Conservation (phyloP, 805 yeast species). For the Kodamaea hsintzibuensis region DNA sequence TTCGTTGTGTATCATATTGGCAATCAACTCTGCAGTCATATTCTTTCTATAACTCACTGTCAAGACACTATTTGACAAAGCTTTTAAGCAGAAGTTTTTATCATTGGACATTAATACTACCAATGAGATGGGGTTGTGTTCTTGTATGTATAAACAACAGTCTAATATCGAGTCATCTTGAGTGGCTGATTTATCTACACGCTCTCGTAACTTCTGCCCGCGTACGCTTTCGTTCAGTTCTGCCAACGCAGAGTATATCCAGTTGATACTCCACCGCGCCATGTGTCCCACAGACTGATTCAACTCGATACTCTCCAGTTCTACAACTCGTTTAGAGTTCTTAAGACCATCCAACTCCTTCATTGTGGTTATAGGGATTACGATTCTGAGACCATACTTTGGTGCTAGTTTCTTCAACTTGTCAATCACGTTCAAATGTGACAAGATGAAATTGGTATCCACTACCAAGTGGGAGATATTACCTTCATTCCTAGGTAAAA, state of each 20-base stretch:
- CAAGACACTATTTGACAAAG: slow-evolving; percentile 61
- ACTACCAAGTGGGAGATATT: slow-evolving; percentile 52
- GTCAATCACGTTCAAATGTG: slow-evolving; percentile 63
- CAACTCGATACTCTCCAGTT: slow-evolving; percentile 17
- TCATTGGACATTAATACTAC: slow-evolving; percentile 79
- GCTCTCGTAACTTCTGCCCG: slow-evolving; percentile 65
- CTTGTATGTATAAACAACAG: slow-evolving; percentile 69
- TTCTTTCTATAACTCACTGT: slow-evolving; percentile 57
- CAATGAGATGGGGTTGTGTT: slow-evolving; percentile 29
- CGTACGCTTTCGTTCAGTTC: slow-evolving; percentile 48
- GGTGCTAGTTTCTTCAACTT: slow-evolving; percentile 44
- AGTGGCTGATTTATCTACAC: slow-evolving; percentile 40
- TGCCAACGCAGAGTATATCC: slow-evolving; percentile 69
- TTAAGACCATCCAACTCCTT: slow-evolving; percentile 86
- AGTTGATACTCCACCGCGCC: slow-evolving; percentile 74
- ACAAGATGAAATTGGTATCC: slow-evolving; percentile 81
- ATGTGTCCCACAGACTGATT: slow-evolving; percentile 48
- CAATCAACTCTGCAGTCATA: slow-evolving; percentile 48
- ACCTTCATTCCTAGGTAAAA: slow-evolving; percentile 14
- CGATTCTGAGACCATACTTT: slow-evolving; percentile 48
- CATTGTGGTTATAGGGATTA: slow-evolving; percentile 71
- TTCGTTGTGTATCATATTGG: slow-evolving; percentile 40
- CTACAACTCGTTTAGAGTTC: slow-evolving; percentile 27
- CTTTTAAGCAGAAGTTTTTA: slow-evolving; percentile 77
- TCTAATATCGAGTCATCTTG: slow-evolving; percentile 87